Conservation (phyloP, 225 moss, liverwort and hornwort species). For the Physcomitrellopsis africana region DNA sequence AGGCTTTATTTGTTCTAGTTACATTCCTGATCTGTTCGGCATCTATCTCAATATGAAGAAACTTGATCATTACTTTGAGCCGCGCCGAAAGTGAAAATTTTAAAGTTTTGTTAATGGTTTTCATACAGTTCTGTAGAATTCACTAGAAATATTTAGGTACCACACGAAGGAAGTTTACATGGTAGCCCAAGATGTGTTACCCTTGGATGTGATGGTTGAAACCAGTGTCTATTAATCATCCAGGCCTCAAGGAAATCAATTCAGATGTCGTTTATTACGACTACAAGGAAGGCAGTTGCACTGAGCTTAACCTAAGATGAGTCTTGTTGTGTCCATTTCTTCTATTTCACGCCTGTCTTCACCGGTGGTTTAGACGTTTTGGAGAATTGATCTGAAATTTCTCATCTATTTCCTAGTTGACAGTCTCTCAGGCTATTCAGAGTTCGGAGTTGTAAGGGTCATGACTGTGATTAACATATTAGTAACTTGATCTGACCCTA, state of each 20-base stretch:
- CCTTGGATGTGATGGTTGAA: conserved; percentile 26
- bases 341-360: too few relatives aligned
- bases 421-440: not conserved
- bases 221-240: not conserved
- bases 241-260: conserved; percentile 17
- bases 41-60: not conserved
- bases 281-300: too few relatives aligned
- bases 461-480: not conserved
- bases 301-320: too few relatives aligned
- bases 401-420: conserved; percentile 2
- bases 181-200: conserved; percentile 94
- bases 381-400: not conserved
- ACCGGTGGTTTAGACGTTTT: not conserved
- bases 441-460: conserved; percentile 1
- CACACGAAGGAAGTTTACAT: conserved; percentile 82
- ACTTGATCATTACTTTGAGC: not conserved
- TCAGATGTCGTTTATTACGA: not conserved
- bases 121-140: conserved; percentile 88
- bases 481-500: not conserved
- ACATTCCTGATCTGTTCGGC: not conserved
- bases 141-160: conserved; percentile 97
- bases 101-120: conserved; percentile 1
- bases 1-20: conserved; percentile 89
- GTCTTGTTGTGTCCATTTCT: too few relatives aligned
- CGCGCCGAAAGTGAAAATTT: not conserved